These are phyloP conservation scores for Cephalotrichum gorgonifer DNA, from an alignment of 2,329 filamentous ascomycete species.

Conservation along the genomic window DNA sequence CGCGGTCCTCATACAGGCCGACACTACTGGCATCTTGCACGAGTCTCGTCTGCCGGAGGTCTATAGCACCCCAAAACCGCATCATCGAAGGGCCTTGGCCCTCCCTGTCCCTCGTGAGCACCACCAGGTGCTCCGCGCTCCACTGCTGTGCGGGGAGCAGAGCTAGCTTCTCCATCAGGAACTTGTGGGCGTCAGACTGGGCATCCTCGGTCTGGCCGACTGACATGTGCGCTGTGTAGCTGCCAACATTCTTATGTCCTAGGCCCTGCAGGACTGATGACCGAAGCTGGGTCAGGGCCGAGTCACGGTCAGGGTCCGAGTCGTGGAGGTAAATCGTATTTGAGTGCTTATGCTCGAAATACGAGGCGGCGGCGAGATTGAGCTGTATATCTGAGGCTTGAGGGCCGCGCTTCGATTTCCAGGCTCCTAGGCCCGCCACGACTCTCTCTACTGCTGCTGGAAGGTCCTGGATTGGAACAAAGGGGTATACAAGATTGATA, in stretches of 20 bases:
- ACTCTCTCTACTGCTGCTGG: constrained; percentile 28
- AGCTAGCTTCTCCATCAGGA: constrained; percentile 40
- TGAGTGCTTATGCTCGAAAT: constrained; percentile 37
- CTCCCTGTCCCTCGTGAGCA: constrained; percentile 37
- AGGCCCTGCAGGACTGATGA: constrained; percentile 23
- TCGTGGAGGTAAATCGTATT: constrained; percentile 38
- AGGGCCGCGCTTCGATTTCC: neutral
- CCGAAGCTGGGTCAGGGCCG: constrained; percentile 21
- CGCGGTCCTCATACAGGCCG: constrained; percentile 18
- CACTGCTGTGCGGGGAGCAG: constrained; percentile 38
- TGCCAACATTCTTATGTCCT: constrained; percentile 14
- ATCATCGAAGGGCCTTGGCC: constrained; percentile 24
- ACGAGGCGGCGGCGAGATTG: constrained; percentile 26
- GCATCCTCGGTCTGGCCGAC: constrained; percentile 17
- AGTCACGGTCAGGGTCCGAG: constrained; percentile 9
- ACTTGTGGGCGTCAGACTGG: constrained; percentile 32
- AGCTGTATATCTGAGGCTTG: constrained; percentile 20
- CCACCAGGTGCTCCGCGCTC: constrained; percentile 33
- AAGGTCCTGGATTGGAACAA: constrained; percentile 40
- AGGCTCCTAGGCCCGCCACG: constrained; percentile 14
- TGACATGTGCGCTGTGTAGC: constrained; percentile 21
- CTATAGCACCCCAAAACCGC: constrained; percentile 44
- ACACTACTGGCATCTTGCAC: constrained; percentile 5
- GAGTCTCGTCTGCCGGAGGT: constrained; percentile 15
- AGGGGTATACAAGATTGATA: constrained; percentile 57